A percentile compares a stretch with the other conserved stretches of the same genome.
Evolutionary conservation across 495 filamentous ascomycete species (phyloP).

Genomic region (Penicillium daleae): DNA sequence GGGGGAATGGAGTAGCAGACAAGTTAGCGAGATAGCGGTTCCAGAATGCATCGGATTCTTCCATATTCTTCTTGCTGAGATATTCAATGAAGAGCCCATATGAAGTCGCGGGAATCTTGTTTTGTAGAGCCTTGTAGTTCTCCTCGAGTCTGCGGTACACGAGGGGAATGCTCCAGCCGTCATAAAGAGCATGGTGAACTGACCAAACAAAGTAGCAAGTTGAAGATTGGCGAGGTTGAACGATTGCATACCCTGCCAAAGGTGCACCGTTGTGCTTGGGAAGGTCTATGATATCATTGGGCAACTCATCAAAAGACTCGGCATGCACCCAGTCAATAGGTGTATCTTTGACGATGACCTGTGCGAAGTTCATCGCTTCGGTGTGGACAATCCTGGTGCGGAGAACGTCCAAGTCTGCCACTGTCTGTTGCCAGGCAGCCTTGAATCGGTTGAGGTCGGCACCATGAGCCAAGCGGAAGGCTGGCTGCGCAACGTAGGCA

Average conservation of each 20-base stretch:
- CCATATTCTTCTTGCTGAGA: slow-evolving; percentile 36
- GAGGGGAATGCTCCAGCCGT: slow-evolving; percentile 67
- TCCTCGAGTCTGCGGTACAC: slow-evolving; percentile 61
- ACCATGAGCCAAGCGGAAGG: slow-evolving; percentile 46
- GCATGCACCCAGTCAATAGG: slow-evolving; percentile 51
- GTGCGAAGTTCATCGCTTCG: slow-evolving; percentile 48
- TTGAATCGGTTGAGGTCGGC: slow-evolving; percentile 55
- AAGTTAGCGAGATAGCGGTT: slow-evolving; percentile 39
- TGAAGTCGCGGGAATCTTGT: slow-evolving; percentile 24
- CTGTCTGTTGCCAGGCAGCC: slow-evolving; percentile 55
- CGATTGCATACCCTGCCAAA: slow-evolving; percentile 59
- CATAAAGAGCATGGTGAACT: slow-evolving; percentile 72
- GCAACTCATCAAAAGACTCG: slow-evolving; percentile 48
- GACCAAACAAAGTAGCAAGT: slow-evolving; percentile 59
- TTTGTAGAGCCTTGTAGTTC: slow-evolving; percentile 34
- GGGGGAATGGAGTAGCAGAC: slow-evolving; percentile 34
- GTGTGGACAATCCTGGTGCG: slow-evolving; percentile 60
- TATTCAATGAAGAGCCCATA: slow-evolving; percentile 52
- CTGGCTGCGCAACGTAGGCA: slow-evolving; percentile 55
- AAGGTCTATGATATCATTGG: slow-evolving; percentile 45
- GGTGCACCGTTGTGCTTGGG: slow-evolving; percentile 57
- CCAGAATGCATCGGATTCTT: slow-evolving; percentile 50
- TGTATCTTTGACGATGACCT: slow-evolving; percentile 58
- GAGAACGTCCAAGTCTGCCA: slow-evolving; percentile 54
- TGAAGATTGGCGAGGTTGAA: slow-evolving; percentile 34